These are phyloP conservation scores for Metschnikowia amazonensis DNA, from an alignment of 805 yeast genomes.

Conservation along the genomic window DNA sequence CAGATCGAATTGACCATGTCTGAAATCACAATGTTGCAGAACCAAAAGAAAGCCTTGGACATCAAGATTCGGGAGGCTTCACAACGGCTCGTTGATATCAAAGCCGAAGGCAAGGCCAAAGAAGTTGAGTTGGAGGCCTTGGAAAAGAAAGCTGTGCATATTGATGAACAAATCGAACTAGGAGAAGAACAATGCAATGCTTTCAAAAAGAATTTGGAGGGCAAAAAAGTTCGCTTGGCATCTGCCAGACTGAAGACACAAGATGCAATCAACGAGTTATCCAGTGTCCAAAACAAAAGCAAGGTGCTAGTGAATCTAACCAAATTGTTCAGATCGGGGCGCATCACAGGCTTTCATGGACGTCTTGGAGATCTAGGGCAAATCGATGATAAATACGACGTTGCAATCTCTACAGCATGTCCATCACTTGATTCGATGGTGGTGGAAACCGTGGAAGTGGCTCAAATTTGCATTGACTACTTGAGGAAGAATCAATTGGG, in stretches of 20 bases:
- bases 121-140: conserved; percentile 45
- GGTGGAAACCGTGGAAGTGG: conserved; percentile 69
- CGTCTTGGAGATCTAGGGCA: conserved; percentile 89
- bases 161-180: conserved; percentile 48
- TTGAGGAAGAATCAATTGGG: conserved; percentile 81
- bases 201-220: conserved; percentile 48
- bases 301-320: conserved; percentile 67
- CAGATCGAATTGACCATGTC: conserved; percentile 62
- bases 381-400: conserved; percentile 83
- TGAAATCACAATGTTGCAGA: conserved; percentile 55
- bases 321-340: conserved; percentile 71
- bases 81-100: conserved; percentile 42
- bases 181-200: conserved; percentile 56
- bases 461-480: conserved; percentile 66
- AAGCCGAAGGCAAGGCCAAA: conserved; percentile 46
- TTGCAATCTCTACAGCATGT: conserved; percentile 93
- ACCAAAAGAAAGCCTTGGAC: conserved; percentile 41
- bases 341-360: conserved; percentile 83
- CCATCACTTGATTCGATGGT: conserved; percentile 90
- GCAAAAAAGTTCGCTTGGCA: conserved; percentile 51
- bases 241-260: conserved; percentile 56
- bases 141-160: conserved; percentile 46
- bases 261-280: conserved; percentile 61
- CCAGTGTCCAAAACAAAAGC: conserved; percentile 61
- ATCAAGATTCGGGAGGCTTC: conserved; percentile 45